These are phyloP conservation scores for Coemansia sp. DNA, from an alignment of 192 early-diverging fungal species.

Conservation along the genomic window DNA sequence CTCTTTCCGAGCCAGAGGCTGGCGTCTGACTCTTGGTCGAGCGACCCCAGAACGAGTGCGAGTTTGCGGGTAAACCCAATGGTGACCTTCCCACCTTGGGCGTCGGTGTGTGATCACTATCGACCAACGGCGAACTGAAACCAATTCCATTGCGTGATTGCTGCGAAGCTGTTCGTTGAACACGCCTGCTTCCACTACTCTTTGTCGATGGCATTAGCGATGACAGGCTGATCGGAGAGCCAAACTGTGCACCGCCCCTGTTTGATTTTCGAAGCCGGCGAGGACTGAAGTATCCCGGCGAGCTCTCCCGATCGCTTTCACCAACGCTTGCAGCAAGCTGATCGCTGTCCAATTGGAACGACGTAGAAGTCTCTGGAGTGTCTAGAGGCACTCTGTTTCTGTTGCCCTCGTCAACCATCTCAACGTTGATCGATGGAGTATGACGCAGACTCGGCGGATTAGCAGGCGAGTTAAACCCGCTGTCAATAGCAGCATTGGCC, in stretches of 20 bases:
- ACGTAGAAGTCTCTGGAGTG: background rate
- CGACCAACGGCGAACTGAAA: no score
- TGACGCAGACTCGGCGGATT: background rate
- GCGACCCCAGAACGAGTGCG: no score
- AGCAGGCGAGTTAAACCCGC: constrained; percentile 13
- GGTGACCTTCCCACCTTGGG: no score
- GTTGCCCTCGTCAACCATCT: constrained; percentile 18
- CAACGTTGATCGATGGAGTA: constrained; percentile 6
- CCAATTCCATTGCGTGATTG: background rate
- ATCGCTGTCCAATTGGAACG: constrained; percentile 19
- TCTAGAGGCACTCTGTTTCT: background rate
- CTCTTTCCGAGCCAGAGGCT: no score
- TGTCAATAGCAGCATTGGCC: constrained; percentile 3
- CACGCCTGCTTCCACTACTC: background rate
- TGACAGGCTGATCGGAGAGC: constrained; percentile 13
- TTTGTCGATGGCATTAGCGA: constrained; percentile 8
- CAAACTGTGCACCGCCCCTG: background rate
- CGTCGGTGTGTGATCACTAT: no score
- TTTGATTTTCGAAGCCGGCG: background rate
- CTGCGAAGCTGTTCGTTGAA: background rate
- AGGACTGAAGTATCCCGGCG: constrained; percentile 5
- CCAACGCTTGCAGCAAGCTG: constrained; percentile 4
- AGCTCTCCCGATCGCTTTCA: constrained; percentile 1
- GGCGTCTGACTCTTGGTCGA: no score
- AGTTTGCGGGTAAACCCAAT: no score